These are phyloP conservation scores for Thelonectria discophora DNA, from an alignment of 2,329 filamentous ascomycete genomes.

Conservation along the genomic window DNA sequence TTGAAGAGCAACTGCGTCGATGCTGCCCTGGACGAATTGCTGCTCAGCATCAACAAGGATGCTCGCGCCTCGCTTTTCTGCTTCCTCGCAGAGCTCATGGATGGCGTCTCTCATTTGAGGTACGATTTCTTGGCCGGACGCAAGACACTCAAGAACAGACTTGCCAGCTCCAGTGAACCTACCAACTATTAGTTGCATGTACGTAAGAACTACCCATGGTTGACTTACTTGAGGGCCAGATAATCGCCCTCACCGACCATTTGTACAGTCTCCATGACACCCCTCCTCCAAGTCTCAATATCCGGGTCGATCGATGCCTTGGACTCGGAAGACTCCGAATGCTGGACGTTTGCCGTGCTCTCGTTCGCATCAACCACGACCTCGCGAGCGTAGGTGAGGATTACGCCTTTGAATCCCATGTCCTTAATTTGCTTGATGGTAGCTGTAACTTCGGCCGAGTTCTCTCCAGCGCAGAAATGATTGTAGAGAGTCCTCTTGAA, in stretches of 20 bases:
- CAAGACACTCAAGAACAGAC: conserved; percentile 49
- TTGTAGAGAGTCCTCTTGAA: conserved; percentile 61
- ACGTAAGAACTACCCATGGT: too few species aligned
- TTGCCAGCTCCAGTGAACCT: conserved; percentile 56
- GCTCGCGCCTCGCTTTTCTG: conserved; percentile 50
- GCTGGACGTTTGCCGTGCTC: conserved; percentile 32
- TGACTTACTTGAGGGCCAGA: conserved; percentile 50
- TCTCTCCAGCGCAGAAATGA: conserved; percentile 66
- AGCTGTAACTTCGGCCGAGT: conserved; percentile 53
- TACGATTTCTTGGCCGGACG: conserved; percentile 45
- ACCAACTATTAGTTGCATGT: neutral
- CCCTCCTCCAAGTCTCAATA: conserved; percentile 49
- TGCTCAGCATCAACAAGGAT: conserved; percentile 59
- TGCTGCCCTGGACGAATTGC: conserved; percentile 54
- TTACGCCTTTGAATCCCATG: conserved; percentile 63
- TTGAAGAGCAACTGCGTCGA: conserved; percentile 45
- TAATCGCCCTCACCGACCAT: conserved; percentile 47
- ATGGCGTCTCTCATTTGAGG: conserved; percentile 53
- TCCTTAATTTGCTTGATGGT: conserved; percentile 54
- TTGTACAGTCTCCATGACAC: conserved; percentile 44
- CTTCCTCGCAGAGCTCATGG: conserved; percentile 49
- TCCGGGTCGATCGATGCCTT: conserved; percentile 53
- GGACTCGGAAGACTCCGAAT: conserved; percentile 35
- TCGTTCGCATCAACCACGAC: conserved; percentile 49
- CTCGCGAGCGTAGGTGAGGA: conserved; percentile 63